phyloP scores from a whole-genome alignment of 345 rosid genomes.

The Combretum micranthum region DNA sequence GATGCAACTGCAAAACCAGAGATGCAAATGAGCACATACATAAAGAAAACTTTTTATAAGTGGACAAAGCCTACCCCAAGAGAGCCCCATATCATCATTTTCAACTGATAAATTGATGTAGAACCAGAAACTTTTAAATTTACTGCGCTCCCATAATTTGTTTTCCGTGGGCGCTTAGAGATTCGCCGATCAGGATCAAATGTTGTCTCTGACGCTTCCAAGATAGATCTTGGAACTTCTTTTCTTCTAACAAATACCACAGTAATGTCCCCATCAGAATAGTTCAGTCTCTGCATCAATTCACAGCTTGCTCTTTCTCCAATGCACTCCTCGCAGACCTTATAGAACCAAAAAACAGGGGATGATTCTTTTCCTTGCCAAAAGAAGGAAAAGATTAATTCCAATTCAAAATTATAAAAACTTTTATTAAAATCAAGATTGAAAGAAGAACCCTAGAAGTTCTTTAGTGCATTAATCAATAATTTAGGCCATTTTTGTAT shows the following conservation, averaged over 20 bases:
- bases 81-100: slow-evolving; percentile 99
- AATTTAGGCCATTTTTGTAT: too few species aligned
- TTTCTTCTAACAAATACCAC: slow-evolving; percentile 79
- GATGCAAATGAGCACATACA: neutral
- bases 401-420: neutral
- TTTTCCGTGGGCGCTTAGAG: slow-evolving; percentile 82
- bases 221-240: slow-evolving; percentile 85
- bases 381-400: too few species aligned
- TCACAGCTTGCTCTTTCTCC: slow-evolving; percentile 94
- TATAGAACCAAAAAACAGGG: slow-evolving; percentile 11
- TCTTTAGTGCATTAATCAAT: too few species aligned
- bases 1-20: neutral
- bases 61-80: slow-evolving; percentile 68
- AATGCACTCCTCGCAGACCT: slow-evolving; percentile 87
- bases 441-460: too few species aligned
- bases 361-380: too few species aligned
- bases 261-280: slow-evolving; percentile 63
- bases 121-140: slow-evolving; percentile 85
- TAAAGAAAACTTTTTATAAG: slow-evolving; percentile 3
- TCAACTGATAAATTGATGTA: slow-evolving; percentile 79
- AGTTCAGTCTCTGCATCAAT: slow-evolving; percentile 80
- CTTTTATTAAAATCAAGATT: too few species aligned
- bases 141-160: slow-evolving; percentile 61
- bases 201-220: slow-evolving; percentile 64
- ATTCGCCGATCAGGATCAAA: slow-evolving; percentile 72